Conservation (phyloP, 257 asterid species). For the Penstemon newberryi region DNA sequence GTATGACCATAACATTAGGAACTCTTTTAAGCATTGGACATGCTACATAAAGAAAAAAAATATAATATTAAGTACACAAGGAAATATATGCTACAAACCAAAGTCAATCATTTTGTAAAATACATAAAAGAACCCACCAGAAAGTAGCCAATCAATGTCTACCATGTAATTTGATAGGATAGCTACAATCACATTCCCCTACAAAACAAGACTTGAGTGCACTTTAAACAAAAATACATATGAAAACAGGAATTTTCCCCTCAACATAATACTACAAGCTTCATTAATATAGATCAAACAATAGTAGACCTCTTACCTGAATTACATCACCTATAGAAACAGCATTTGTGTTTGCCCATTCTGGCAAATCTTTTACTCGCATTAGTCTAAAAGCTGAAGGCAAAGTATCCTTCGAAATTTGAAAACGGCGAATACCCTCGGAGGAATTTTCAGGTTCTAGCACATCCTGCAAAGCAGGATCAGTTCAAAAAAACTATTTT, state of each 20-base stretch:
- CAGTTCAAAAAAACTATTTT: slow-evolving; percentile 17
- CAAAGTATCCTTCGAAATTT: slow-evolving; percentile 48
- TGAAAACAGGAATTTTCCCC: slow-evolving; percentile 11
- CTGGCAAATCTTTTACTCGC: slow-evolving; percentile 74
- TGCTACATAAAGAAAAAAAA: slow-evolving; percentile 43
- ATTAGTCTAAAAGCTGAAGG: slow-evolving; percentile 66
- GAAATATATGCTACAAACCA: no score
- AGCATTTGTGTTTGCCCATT: slow-evolving; percentile 91
- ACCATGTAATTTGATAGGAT: slow-evolving; percentile 94
- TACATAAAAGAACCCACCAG: slow-evolving; percentile 53
- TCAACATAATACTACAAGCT: slow-evolving; percentile 17
- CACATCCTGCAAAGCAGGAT: slow-evolving; percentile 33
- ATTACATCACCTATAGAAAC: slow-evolving; percentile 83
- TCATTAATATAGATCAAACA: slow-evolving; percentile 5
- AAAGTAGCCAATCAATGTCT: slow-evolving; percentile 92
- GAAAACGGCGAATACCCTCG: slow-evolving; percentile 56
- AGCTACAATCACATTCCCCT: slow-evolving; percentile 82
- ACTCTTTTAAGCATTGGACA: slow-evolving; percentile 73
- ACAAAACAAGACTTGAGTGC: slow-evolving; percentile 23
- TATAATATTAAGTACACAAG: background rate
- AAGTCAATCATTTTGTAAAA: no score
- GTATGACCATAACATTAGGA: slow-evolving; percentile 76
- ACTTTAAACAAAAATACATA: slow-evolving; percentile 2
- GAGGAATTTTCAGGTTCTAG: slow-evolving; percentile 30
- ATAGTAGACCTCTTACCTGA: slow-evolving; percentile 47